Evolutionary conservation across 2,329 filamentous ascomycete genomes (phyloP), one percentile per base, ranked within the genome.

Genomic region (Hirsutella minnesotensis): DNA sequence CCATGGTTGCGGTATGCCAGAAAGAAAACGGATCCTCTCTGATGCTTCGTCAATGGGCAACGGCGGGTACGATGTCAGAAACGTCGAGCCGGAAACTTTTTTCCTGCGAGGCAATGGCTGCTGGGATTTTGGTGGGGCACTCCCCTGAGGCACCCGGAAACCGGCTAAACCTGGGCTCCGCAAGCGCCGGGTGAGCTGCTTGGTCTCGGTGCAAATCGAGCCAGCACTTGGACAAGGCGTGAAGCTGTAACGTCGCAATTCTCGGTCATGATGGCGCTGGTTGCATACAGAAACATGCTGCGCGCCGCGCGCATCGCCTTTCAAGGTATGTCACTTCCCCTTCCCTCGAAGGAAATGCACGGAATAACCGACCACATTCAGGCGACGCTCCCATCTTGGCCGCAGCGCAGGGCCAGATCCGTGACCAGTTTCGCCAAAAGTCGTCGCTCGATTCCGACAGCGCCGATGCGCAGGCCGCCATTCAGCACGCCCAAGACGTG

Each of bases 281-380:
- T 75, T 56, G 87, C 86, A 31, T 96, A 95, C 66, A 73, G 88
- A 56, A 73, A 83, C 51, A 68, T 96, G 35, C 71, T 94, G 53
- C 87, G 90, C 48, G 84, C 89, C 19, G 79, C 86, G 29, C 73
- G 80, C 49, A 70, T 94, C 50, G 88, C 89, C 46, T 98, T 98
- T 59, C 69, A 82, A 67, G 86, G 88, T 90, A 68, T 29, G 56
- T 44, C 30, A 35, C 4, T 35, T n/a, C n/a, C n/a, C 33, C 9
- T 35, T n/a, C 16, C n/a, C 9, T 9, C n/a, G n/a, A n/a, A n/a
- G n/a, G n/a, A n/a, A n/a, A n/a, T n/a, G n/a, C n/a, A n/a, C n/a
- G n/a, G n/a, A n/a, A n/a, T n/a, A n/a, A n/a, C n/a, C 33, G 5
- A 9, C 9, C 33, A 3, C 33, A n/a, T 9, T 9, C 30, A 94